Percentiles rank a stretch among this genome's conserved stretches.
Evolutionary conservation across 805 yeast species (phyloP).

Genomic region (Starmerella bombicola): DNA sequence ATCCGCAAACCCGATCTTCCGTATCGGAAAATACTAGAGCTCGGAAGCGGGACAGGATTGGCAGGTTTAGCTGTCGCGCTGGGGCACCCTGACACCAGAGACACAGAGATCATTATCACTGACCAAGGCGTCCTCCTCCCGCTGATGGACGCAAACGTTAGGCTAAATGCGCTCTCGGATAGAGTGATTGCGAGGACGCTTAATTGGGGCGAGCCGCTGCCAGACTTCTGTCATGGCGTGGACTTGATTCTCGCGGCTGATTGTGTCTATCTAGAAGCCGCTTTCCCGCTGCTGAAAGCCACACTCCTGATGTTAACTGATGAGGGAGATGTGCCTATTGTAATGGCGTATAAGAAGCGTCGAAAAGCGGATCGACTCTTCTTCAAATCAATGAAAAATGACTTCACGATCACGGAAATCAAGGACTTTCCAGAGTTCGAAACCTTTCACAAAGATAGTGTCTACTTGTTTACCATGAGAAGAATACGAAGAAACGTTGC

Average conservation of each 20-base stretch:
- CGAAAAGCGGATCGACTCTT: slow-evolving; percentile 36
- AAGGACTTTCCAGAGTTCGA: slow-evolving; percentile 20
- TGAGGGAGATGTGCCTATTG: slow-evolving; percentile 31
- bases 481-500: background rate
- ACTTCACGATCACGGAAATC: slow-evolving; percentile 27
- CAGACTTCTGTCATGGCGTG: slow-evolving; percentile 28
- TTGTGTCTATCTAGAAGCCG: slow-evolving; percentile 44
- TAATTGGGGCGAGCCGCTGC: slow-evolving; percentile 37
- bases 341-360: slow-evolving; percentile 45
- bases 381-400: slow-evolving; percentile 28
- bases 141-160: slow-evolving; percentile 37
- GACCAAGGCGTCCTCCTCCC: slow-evolving; percentile 40
- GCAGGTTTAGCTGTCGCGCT: slow-evolving; percentile 35
- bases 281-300: slow-evolving; percentile 40
- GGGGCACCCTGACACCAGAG: slow-evolving; percentile 22
- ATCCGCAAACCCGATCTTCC: slow-evolving; percentile 23
- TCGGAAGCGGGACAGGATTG: slow-evolving; percentile 50
- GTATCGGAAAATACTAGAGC: slow-evolving; percentile 33
- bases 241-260: slow-evolving; percentile 48
- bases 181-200: slow-evolving; percentile 35
- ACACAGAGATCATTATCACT: slow-evolving; percentile 35
- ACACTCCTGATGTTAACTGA: slow-evolving; percentile 38
- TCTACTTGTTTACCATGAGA: slow-evolving; percentile 33
- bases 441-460: slow-evolving; percentile 32
- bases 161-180: slow-evolving; percentile 31